phyloP scores from a whole-genome alignment of 345 rosid species.

The Populus deltoides region DNA sequence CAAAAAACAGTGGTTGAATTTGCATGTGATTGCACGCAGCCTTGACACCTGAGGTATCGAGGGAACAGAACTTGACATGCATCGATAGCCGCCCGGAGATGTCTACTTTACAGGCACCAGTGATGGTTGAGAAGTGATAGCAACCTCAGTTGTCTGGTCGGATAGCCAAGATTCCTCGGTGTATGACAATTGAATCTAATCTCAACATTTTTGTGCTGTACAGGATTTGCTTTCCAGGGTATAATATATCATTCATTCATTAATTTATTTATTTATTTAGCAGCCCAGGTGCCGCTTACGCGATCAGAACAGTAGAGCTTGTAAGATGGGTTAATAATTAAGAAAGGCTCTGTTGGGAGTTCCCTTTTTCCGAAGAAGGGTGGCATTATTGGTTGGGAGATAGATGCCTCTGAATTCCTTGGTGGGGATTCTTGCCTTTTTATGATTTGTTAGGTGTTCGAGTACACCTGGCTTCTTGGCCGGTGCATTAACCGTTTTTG shows the following conservation, averaged over 20 bases:
- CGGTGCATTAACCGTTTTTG: neutral
- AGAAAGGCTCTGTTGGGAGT: slow-evolving; percentile 5
- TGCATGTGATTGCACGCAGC: neutral
- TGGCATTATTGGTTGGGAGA: neutral
- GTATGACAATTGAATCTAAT: neutral
- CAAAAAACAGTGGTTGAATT: neutral
- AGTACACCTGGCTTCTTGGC: neutral
- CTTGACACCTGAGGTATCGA: slow-evolving; percentile 2
- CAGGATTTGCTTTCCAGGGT: slow-evolving; percentile 2
- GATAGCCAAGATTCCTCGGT: neutral
- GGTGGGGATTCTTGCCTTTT: neutral
- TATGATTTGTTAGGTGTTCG: slow-evolving; percentile 8
- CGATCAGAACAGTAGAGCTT: neutral
- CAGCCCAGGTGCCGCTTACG: neutral
- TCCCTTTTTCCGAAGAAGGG: neutral
- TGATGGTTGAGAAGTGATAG: neutral
- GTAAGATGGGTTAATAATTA: neutral
- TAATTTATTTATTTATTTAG: slow-evolving; percentile 16
- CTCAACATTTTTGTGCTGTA: neutral
- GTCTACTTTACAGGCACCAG: neutral
- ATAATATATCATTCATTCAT: slow-evolving; percentile 28
- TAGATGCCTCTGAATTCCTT: neutral
- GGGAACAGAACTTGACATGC: neutral
- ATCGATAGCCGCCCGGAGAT: neutral
- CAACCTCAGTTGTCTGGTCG: neutral